Evolutionary conservation across 225 moss, liverwort and hornwort species (phyloP), one percentile per base, ranked within the genome.

Genomic region (Bryoerythrophyllum caledonicum): DNA sequence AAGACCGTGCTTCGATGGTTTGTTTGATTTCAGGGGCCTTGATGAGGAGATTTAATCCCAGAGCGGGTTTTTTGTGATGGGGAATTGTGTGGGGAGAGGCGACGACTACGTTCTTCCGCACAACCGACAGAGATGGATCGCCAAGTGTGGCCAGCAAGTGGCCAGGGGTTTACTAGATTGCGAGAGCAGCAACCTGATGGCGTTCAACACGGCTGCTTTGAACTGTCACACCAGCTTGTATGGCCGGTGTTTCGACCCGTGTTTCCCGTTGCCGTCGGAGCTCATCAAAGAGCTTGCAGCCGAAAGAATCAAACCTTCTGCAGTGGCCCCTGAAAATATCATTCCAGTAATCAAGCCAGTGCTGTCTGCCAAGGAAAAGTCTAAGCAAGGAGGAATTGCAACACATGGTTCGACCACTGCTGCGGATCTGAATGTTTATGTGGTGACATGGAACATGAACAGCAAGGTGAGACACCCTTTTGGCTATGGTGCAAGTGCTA

Each of bases 401-500:
- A n/a, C n/a, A n/a, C 2, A 2, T 35, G 64, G 25, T 15, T 44
- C 44, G 23, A 81, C 65, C 40, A 63, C 65, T 65, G 65, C 71
- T 71, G 41, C 75, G 10, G 76, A 81, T 72, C 76, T 81, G 27
- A 66, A 81, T 23, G 49, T 91, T 8, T 91, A 91, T 74, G 76
- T 87, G 71, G 91, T 91, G 8, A 91, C 91, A 34, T 91, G 91
- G 91, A 91, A 91, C 59, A 91, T 91, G 91, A 91, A 91, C 80
- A 80, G 91, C 83, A 91, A 86, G 91, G 91, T 91, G 55, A 77
- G 67, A 17, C 23, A 72, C 54, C 9, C 16, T 5, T 55, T 6
- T 49, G 48, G 17, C 48, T 49, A 49, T 19, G 6, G 13, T 44
- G 12, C n/a, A n/a, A n/a, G 48, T 17, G 16, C 15, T 46, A 46